Conservation (phyloP, 257 asterid genomes). For the Schizonepeta tenuifolia region DNA sequence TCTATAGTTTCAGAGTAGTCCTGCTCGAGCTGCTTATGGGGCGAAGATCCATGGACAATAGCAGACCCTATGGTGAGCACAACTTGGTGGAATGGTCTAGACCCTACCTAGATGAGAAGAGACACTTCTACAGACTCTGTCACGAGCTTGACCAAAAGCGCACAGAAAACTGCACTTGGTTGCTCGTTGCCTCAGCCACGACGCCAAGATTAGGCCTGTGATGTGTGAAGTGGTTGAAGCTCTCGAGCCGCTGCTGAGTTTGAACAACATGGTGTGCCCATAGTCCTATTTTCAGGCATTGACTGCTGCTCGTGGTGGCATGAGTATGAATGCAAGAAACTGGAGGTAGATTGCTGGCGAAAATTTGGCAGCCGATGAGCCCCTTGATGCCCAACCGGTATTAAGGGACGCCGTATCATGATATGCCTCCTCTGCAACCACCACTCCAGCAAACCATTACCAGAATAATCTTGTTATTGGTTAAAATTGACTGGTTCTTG, state of each 20-base stretch:
- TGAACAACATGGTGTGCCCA: conserved; percentile 67
- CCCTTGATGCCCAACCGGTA: too few species aligned
- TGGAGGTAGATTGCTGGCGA: too few species aligned
- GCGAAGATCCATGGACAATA: conserved; percentile 74
- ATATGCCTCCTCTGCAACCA: too few species aligned
- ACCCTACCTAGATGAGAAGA: conserved; percentile 61
- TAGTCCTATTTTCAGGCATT: too few species aligned
- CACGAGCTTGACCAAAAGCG: conserved; percentile 67
- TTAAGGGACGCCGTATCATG: too few species aligned
- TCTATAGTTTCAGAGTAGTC: conserved; percentile 85
- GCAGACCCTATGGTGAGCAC: conserved; percentile 56
- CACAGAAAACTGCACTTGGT: conserved; percentile 67
- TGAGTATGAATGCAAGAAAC: too few species aligned
- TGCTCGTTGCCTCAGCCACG: conserved; percentile 68
- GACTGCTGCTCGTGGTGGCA: too few species aligned
- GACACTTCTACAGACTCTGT: conserved; percentile 58
- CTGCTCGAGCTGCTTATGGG: conserved; percentile 72
- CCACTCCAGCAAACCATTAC: too few species aligned
- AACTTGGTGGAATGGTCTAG: conserved; percentile 78
- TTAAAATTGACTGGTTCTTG: conserved; percentile 82
- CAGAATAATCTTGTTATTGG: too few species aligned
- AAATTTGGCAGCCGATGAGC: too few species aligned
- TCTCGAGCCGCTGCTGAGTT: conserved; percentile 57
- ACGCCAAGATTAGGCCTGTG: conserved; percentile 69
- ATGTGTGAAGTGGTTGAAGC: conserved; percentile 66